Percentiles rank a stretch among this genome's conserved stretches.
Conservation (phyloP, 1,139 yeast species). For the Geotrichum aggregatum region DNA sequence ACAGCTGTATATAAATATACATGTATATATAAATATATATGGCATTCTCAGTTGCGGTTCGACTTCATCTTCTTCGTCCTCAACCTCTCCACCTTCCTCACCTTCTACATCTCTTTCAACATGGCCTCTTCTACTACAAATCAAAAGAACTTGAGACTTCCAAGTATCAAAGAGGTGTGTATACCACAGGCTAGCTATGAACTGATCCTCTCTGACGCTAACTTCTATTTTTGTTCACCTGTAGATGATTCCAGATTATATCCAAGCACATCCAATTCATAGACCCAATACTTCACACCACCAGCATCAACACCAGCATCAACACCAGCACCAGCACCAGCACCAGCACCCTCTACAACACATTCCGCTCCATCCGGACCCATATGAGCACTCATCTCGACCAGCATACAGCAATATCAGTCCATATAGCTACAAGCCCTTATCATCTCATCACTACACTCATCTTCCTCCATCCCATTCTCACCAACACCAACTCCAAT, state of each 20-base stretch:
- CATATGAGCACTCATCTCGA: background rate
- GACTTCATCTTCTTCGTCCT: too few species aligned
- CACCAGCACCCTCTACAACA: background rate
- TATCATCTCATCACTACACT: background rate
- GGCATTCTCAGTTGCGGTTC: too few species aligned
- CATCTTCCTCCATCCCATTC: background rate
- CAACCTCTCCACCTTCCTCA: background rate
- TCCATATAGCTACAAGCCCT: background rate
- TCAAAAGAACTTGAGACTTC: slow-evolving; percentile 6
- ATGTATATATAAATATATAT: too few species aligned
- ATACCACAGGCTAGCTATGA: background rate
- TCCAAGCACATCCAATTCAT: background rate
- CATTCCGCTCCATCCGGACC: slow-evolving; percentile 3
- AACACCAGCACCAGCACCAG: background rate
- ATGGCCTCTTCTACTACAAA: background rate
- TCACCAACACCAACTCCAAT: background rate
- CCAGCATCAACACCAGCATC: background rate
- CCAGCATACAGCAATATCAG: background rate
- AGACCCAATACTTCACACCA: background rate
- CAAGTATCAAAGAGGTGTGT: slow-evolving; percentile 14
- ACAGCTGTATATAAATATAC: too few species aligned
- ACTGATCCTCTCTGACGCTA: background rate
- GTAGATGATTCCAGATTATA: background rate
- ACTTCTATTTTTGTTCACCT: background rate
- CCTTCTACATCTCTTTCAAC: background rate